Percentiles rank a stretch among this genome's conserved stretches.
Evolutionary conservation across 2,329 filamentous ascomycete species (phyloP).

Genomic region (Juglanconis sp.): DNA sequence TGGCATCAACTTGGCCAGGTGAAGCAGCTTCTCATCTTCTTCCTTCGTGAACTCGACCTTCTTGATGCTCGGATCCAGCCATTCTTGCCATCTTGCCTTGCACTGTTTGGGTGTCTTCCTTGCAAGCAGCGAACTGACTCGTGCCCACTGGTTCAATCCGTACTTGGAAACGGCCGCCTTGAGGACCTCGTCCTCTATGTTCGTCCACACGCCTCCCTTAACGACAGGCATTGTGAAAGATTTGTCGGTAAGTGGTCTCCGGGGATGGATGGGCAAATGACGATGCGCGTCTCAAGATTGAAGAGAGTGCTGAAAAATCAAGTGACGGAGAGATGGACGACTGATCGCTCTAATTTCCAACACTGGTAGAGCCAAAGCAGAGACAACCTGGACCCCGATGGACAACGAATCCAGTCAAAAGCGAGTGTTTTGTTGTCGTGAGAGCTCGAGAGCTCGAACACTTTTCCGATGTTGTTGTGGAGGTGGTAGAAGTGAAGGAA

Average conservation of each 20-base stretch:
- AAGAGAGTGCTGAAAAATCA: background rate
- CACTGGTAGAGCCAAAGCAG: background rate
- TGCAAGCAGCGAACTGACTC: conserved; percentile 92
- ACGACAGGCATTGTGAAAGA: conserved; percentile 62
- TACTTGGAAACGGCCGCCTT: conserved; percentile 95
- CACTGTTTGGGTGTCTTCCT: conserved; percentile 98
- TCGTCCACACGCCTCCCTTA: conserved; percentile 73
- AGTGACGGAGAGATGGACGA: background rate
- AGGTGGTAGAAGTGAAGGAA: too few species aligned
- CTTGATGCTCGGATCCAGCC: conserved; percentile 95
- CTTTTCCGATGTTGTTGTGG: too few species aligned
- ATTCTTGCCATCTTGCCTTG: conserved; percentile 97
- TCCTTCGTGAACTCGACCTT: conserved; percentile 99
- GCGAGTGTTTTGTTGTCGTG: too few species aligned
- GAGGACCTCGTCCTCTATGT: conserved; percentile 90
- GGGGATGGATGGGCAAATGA: background rate
- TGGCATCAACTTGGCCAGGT: conserved; percentile 96
- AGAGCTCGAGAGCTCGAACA: too few species aligned
- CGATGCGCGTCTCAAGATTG: background rate
- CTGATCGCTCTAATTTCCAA: background rate
- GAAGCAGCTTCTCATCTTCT: conserved; percentile 95
- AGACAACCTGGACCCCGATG: too few species aligned
- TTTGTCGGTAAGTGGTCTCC: background rate
- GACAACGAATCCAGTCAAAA: too few species aligned
- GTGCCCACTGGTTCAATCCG: conserved; percentile 95